These are phyloP conservation scores for Yamagishiella unicocca DNA, from an alignment of 139 green algal species.

Conservation along the genomic window DNA sequence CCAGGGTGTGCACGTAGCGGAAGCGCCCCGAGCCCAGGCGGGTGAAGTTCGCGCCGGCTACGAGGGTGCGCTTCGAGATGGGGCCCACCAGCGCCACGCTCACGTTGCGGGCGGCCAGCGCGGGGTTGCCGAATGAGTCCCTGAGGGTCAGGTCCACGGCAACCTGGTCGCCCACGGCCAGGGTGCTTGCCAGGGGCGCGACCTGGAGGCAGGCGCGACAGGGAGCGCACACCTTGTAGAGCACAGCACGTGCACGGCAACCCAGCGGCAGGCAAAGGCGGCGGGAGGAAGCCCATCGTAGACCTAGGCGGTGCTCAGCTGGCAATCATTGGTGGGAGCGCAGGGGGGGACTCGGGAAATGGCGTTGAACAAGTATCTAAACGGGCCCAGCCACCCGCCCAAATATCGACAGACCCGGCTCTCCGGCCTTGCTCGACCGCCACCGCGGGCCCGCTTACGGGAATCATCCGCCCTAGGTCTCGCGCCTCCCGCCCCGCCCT, in stretches of 20 bases:
- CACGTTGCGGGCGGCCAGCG: neutral
- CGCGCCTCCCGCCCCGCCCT: too few species aligned
- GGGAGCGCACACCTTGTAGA: neutral
- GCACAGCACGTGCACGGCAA: neutral
- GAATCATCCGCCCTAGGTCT: too few species aligned
- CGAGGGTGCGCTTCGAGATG: neutral
- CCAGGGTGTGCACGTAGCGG: neutral
- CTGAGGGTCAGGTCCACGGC: neutral
- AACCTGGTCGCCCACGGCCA: neutral
- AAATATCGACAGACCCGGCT: too few species aligned
- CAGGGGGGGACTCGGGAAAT: too few species aligned
- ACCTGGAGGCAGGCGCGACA: neutral
- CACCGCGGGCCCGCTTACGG: too few species aligned
- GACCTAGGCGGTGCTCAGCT: too few species aligned
- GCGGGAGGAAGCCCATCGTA: too few species aligned
- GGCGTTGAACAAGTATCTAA: too few species aligned
- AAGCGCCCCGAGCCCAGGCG: neutral
- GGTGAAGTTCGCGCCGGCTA: slow-evolving; percentile 20
- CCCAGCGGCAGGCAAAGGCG: neutral
- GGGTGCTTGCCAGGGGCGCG: neutral
- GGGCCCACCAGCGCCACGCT: slow-evolving; percentile 24
- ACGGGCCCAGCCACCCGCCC: too few species aligned
- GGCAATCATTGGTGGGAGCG: too few species aligned
- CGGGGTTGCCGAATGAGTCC: slow-evolving; percentile 29
- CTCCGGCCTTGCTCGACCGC: too few species aligned